Conservation (phyloP, 176 grass and related monocot genomes). For the Themeda triandra region DNA sequence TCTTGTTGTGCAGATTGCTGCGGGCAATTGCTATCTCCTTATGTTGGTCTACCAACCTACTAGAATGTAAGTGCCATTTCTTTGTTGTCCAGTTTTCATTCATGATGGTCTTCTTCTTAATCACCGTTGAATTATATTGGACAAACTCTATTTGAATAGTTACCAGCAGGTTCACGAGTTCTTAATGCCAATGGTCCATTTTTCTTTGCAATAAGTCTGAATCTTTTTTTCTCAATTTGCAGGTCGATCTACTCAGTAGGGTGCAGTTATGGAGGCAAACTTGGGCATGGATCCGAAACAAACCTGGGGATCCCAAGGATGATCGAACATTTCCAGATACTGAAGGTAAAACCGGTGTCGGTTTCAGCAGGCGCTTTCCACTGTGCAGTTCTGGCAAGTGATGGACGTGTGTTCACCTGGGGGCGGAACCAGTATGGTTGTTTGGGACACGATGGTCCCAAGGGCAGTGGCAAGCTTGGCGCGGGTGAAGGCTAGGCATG, state of each 20-base stretch:
- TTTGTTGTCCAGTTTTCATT: background rate
- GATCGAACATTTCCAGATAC: conserved; percentile 39
- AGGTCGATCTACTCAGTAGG: conserved; percentile 73
- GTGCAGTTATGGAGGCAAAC: conserved; percentile 66
- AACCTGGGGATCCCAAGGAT: conserved; percentile 21
- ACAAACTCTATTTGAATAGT: background rate
- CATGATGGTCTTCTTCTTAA: too few relatives aligned
- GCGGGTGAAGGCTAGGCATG: conserved; percentile 35
- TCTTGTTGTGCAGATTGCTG: conserved; percentile 59
- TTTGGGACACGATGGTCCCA: conserved; percentile 47
- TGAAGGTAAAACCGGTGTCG: conserved; percentile 34
- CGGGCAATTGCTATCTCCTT: conserved; percentile 69
- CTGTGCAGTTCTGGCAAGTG: conserved; percentile 32
- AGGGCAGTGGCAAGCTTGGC: background rate
- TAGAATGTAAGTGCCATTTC: conserved; percentile 49
- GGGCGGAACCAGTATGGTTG: conserved; percentile 46
- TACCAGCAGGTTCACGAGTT: too few relatives aligned
- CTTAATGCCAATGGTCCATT: background rate
- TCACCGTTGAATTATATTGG: too few relatives aligned
- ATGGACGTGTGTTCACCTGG: conserved; percentile 63
- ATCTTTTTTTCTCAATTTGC: conserved; percentile 6
- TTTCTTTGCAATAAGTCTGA: background rate
- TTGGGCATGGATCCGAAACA: conserved; percentile 45
- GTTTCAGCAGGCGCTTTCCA: conserved; percentile 64
- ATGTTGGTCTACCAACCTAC: conserved; percentile 46